phyloP scores from a whole-genome alignment of 805 yeast genomes.

The Saccharomyces kudriavzevii region DNA sequence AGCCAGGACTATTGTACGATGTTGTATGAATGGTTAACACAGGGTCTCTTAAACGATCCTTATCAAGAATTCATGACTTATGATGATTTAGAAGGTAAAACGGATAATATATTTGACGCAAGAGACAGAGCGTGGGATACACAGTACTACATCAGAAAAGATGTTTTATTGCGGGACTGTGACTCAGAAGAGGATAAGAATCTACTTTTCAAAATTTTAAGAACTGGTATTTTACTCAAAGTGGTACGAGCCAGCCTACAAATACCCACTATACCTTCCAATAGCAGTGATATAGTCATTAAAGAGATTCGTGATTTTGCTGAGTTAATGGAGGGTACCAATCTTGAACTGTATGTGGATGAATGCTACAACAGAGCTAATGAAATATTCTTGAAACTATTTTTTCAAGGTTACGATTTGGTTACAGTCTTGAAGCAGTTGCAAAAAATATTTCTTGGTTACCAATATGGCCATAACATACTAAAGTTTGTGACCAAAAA shows the following conservation, averaged over 20 bases:
- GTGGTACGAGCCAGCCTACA: conserved; percentile 37
- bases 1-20: conserved; percentile 56
- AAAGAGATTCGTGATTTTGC: conserved; percentile 5
- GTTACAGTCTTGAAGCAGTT: conserved; percentile 39
- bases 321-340: conserved; percentile 29
- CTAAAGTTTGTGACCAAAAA: conserved; percentile 16
- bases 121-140: conserved; percentile 67
- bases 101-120: conserved; percentile 21
- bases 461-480: conserved; percentile 22
- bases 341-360: conserved; percentile 48
- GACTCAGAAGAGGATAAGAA: conserved; percentile 40
- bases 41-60: conserved; percentile 71
- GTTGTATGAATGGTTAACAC: conserved; percentile 71
- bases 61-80: conserved; percentile 76
- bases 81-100: conserved; percentile 10
- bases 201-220: conserved; percentile 45
- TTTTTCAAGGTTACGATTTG: conserved; percentile 55
- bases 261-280: conserved; percentile 11
- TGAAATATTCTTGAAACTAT: conserved; percentile 44
- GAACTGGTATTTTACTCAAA: conserved; percentile 80
- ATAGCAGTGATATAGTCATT: conserved; percentile 28
- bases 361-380: conserved; percentile 65
- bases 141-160: conserved; percentile 63
- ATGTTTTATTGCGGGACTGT: conserved; percentile 47
- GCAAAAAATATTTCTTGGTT: conserved; percentile 47